Evolutionary conservation across 2,329 filamentous ascomycete genomes (phyloP).

Genomic region (Tolypocladium sp.): DNA sequence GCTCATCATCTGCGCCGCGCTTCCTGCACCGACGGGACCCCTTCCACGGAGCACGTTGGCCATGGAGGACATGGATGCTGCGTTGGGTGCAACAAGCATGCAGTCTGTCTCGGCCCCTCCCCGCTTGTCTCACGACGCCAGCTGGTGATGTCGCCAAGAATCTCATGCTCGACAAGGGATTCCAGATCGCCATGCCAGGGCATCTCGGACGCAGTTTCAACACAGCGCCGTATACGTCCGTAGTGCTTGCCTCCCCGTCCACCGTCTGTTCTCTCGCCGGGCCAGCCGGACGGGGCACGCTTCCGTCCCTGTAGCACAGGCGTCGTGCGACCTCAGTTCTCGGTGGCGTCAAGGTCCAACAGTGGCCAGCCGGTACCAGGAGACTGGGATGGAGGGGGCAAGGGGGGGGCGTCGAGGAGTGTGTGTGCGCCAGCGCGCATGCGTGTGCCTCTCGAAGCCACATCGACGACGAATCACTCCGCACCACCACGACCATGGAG

Average conservation of each 20-base stretch:
- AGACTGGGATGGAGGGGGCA: neutral
- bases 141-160: neutral
- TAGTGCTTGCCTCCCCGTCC: neutral
- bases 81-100: neutral
- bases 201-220: too few species aligned
- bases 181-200: neutral
- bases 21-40: neutral
- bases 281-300: neutral
- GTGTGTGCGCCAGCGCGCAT: neutral
- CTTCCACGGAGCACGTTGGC: neutral
- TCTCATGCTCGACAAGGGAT: neutral
- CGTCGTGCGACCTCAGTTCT: neutral
- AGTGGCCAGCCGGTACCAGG: neutral
- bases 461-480: neutral
- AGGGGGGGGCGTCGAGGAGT: neutral
- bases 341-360: constrained; percentile 1
- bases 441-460: neutral
- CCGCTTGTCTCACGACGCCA: neutral
- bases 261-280: neutral
- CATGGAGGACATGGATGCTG: neutral
- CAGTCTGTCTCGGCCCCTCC: neutral
- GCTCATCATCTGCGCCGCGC: neutral
- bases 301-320: neutral
- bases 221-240: too few species aligned
- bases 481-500: neutral